Conservation (phyloP, 192 early-diverging fungal genomes). For the Backusella sp. region DNA sequence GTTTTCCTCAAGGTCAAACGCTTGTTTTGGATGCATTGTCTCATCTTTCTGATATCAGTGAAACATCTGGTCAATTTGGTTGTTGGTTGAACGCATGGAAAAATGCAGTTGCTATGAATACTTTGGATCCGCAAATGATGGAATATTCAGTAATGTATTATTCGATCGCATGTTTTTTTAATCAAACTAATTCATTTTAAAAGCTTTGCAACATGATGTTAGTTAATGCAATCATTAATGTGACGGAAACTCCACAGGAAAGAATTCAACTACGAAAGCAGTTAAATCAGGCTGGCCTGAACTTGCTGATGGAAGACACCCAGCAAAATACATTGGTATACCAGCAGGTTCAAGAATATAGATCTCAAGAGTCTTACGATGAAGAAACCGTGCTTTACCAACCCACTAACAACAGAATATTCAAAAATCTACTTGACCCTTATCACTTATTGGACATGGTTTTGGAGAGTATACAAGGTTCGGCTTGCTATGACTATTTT, state of each 20-base stretch:
- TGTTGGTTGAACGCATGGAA: conserved; percentile 71
- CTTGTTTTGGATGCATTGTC: conserved; percentile 74
- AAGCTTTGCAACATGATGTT: conserved; percentile 78
- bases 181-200: neutral
- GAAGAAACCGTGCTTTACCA: conserved; percentile 48
- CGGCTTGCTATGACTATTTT: conserved; percentile 68
- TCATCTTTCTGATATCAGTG: conserved; percentile 63
- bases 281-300: conserved; percentile 64
- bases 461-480: conserved; percentile 65
- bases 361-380: conserved; percentile 54
- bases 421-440: conserved; percentile 68
- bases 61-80: conserved; percentile 61
- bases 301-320: conserved; percentile 54
- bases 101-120: conserved; percentile 46
- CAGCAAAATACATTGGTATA: neutral
- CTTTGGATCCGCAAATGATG: conserved; percentile 65
- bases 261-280: conserved; percentile 72
- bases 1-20: conserved; percentile 68
- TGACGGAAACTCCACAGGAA: conserved; percentile 69
- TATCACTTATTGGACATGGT: conserved; percentile 74
- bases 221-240: conserved; percentile 71
- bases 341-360: conserved; percentile 26
- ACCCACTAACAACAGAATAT: neutral
- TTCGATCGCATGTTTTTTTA: neutral
- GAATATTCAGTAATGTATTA: conserved; percentile 59